phyloP scores from a whole-genome alignment of 345 rosid genomes.

The Toxicodendron radicans region DNA sequence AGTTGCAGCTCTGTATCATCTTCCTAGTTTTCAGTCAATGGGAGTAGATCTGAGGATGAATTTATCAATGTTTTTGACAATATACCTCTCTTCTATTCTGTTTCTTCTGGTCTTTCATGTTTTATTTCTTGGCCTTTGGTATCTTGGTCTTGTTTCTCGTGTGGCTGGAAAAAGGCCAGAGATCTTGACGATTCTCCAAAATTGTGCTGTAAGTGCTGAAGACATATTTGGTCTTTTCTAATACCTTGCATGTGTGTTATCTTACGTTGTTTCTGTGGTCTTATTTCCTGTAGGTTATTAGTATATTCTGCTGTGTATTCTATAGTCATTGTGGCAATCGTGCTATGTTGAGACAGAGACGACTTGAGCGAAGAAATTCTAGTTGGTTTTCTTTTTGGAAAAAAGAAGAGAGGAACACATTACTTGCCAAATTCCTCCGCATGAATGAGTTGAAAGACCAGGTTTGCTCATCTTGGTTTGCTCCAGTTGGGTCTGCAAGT shows the following conservation, averaged over 20 bases:
- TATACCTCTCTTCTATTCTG: constrained; percentile 75
- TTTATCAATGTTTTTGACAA: constrained; percentile 88
- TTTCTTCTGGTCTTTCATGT: constrained; percentile 95
- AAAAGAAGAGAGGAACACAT: constrained; percentile 65
- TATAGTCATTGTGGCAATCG: constrained; percentile 99
- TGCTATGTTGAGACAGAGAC: constrained; percentile 65
- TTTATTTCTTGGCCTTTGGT: constrained; percentile 87
- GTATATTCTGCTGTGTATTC: constrained; percentile 95
- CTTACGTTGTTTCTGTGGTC: not conserved
- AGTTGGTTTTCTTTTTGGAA: constrained; percentile 75
- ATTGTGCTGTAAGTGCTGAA: constrained; percentile 75
- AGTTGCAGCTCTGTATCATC: constrained; percentile 96
- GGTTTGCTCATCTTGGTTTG: constrained; percentile 98
- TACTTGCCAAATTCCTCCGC: constrained; percentile 67
- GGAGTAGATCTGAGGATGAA: constrained; percentile 99
- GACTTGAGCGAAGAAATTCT: constrained; percentile 48
- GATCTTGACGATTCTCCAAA: constrained; percentile 86
- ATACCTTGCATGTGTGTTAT: constrained; percentile 4
- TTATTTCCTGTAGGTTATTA: constrained; percentile 67
- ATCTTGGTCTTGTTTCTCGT: constrained; percentile 88
- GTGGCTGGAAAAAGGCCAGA: constrained; percentile 96
- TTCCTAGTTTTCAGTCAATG: constrained; percentile 99
- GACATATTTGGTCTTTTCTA: constrained; percentile 8
- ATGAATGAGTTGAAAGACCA: constrained; percentile 90
- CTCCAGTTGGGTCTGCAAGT: constrained; percentile 98